Evolutionary conservation across 2,329 filamentous ascomycete species (phyloP), one percentile per base, ranked within the genome.

Genomic region (Biscogniauxia mediterranea): DNA sequence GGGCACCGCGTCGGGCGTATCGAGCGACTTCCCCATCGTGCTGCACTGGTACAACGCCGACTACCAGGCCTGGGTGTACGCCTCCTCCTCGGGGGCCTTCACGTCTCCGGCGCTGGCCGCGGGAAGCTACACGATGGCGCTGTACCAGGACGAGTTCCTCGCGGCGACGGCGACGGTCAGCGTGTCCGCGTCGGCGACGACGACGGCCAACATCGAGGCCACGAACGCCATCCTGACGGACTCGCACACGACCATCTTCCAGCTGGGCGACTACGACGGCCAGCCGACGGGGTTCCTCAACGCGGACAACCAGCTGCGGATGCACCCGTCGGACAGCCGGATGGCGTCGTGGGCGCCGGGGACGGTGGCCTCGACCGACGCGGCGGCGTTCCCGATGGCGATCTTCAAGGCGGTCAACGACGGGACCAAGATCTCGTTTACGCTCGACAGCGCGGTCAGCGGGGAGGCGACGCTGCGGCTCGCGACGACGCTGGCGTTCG

Each of bases 101-200:
- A 83, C 79, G 0, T 86, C 84, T 0, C 85, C 85, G 0, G 74
- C 79, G 5, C 86, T 88, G 81, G 84, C 84, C 62, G 81, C 84
- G 0, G 85, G 85, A 11, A 83, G 80, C 0, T 88, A 88, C 73
- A 85, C 82, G 0, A 84, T 85, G 78, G 80, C 82, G 11, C 77
- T 87, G 13, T 85, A 87, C 73, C 83, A 84, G 55, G 79, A 78
- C 19, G 84, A 87, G 66, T 80, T 82, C 63, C 76, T 78, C 26
- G 79, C 85, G 4, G 82, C 79, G 0, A 78, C 78, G 1, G 69
- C 75, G 2, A 78, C 74, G 1, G 80, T 83, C 1, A 72, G 71
- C 0, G 79, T 86, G 15, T 75, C 73, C 0, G 81, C 82, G 0
- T 83, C 82, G 3, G 71, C 75, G 5, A 78, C 78, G 0, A 77